phyloP scores from a whole-genome alignment of 1,139 yeast genomes.

The Pichia cactophila region DNA sequence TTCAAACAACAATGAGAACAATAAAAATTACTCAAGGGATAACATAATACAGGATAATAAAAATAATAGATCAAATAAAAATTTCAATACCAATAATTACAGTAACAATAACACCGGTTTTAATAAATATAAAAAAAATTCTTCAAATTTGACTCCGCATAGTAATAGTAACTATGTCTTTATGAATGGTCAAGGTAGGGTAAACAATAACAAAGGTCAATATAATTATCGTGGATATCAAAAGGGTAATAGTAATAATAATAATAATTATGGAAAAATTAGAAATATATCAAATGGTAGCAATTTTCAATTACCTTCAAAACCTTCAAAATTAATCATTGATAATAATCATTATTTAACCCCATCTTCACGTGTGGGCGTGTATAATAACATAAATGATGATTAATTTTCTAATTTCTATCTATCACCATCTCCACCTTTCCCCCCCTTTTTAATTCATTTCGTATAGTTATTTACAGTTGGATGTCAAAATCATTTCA shows the following conservation, averaged over 20 bases:
- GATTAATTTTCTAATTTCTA: not conserved
- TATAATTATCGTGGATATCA: not conserved
- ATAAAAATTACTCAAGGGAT: not conserved
- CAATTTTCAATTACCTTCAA: not conserved
- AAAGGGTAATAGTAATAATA: not conserved
- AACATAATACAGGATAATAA: not conserved
- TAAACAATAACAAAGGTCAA: not conserved
- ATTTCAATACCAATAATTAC: not conserved
- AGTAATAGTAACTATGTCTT: conserved; percentile 1
- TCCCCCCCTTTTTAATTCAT: too few relatives aligned
- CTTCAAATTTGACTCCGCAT: not conserved
- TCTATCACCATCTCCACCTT: not conserved
- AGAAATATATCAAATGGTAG: not conserved
- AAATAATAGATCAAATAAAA: not conserved
- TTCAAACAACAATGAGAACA: not conserved
- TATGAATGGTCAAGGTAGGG: not conserved
- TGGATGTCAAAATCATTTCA: too few relatives aligned
- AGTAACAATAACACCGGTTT: not conserved
- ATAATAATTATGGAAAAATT: conserved; percentile 16
- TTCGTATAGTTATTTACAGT: too few relatives aligned
- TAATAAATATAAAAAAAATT: conserved; percentile 1
- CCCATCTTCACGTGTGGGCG: conserved; percentile 14
- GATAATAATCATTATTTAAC: conserved; percentile 12
- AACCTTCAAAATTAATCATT: conserved; percentile 7
- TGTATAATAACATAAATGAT: conserved; percentile 5